Percentiles rank a stretch among this genome's conserved stretches.
Conservation (phyloP, 2,329 filamentous ascomycete genomes). For the Aspergillus sclerotialis region DNA sequence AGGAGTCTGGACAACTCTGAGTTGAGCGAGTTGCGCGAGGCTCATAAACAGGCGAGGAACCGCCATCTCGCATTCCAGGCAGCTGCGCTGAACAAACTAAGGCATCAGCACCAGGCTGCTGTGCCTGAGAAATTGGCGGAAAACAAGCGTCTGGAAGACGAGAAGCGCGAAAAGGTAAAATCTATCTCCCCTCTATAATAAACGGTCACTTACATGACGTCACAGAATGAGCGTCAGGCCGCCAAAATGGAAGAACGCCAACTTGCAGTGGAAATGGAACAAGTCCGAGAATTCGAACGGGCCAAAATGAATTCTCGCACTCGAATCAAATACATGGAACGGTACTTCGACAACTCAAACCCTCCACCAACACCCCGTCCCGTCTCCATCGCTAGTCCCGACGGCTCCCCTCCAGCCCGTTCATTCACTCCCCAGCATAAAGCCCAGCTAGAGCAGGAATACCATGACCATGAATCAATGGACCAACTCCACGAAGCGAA, state of each 20-base stretch:
- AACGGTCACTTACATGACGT: neutral
- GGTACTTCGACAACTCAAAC: constrained; percentile 36
- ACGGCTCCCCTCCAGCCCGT: constrained; percentile 20
- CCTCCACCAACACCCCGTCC: constrained; percentile 20
- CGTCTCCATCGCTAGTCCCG: constrained; percentile 14
- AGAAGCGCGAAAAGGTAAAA: constrained; percentile 33
- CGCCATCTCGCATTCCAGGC: constrained; percentile 30
- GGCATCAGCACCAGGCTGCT: constrained; percentile 21
- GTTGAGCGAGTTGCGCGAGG: constrained; percentile 22
- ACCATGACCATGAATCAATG: constrained; percentile 37
- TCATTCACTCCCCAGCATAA: constrained; percentile 35
- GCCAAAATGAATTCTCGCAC: constrained; percentile 37
- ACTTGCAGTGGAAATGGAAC: constrained; percentile 37
- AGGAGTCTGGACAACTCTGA: constrained; percentile 28
- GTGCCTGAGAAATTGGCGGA: constrained; percentile 22
- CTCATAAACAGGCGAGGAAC: constrained; percentile 22
- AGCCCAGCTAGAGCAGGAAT: constrained; percentile 38
- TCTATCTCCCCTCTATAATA: neutral
- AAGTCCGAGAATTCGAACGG: constrained; percentile 37
- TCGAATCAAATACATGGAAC: constrained; percentile 43
- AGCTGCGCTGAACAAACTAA: constrained; percentile 21
- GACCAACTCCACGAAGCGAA: constrained; percentile 37
- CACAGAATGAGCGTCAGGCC: constrained; percentile 30
- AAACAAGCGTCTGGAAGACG: constrained; percentile 25
- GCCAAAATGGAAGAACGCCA: constrained; percentile 37